phyloP scores from a whole-genome alignment of 345 rosid species.

The Sapria himalayana region DNA sequence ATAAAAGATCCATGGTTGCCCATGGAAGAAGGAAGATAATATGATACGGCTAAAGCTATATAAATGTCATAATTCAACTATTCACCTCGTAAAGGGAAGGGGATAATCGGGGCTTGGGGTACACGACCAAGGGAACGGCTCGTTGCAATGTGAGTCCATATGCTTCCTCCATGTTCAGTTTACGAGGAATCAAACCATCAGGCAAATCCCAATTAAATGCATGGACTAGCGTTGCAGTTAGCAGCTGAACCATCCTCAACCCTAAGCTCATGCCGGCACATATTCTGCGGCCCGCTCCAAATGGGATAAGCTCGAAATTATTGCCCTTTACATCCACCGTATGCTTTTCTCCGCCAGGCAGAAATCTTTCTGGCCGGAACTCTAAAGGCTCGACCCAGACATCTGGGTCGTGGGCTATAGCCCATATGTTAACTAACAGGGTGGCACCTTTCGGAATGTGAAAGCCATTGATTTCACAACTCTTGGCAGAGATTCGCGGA shows the following conservation, averaged over 20 bases:
- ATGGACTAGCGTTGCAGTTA: conserved; percentile 42
- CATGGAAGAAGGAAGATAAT: too few species aligned
- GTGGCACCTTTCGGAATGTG: conserved; percentile 52
- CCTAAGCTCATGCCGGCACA: conserved; percentile 69
- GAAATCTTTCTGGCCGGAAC: conserved; percentile 53
- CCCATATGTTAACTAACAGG: conserved; percentile 53
- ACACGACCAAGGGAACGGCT: conserved; percentile 35
- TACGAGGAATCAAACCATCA: conserved; percentile 20
- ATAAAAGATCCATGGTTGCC: too few species aligned
- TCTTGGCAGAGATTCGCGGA: conserved; percentile 44
- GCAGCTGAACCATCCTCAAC: conserved; percentile 41
- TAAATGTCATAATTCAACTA: too few species aligned
- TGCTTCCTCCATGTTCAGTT: conserved; percentile 58
- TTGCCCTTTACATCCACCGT: conserved; percentile 43
- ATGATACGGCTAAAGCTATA: too few species aligned
- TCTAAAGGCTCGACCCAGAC: conserved; percentile 39
- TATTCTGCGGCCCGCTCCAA: conserved; percentile 72
- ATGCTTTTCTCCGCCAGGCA: conserved; percentile 45
- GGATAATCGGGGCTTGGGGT: conserved; percentile 35
- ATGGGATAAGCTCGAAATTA: conserved; percentile 61
- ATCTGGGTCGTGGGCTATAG: conserved; percentile 65
- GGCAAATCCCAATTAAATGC: conserved; percentile 64
- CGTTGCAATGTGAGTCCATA: conserved; percentile 58
- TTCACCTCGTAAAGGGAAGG: too few species aligned
- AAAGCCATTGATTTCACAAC: conserved; percentile 58